These are phyloP conservation scores for Bipolaris victoriae DNA, from an alignment of 2,329 filamentous ascomycete genomes.

Conservation along the genomic window DNA sequence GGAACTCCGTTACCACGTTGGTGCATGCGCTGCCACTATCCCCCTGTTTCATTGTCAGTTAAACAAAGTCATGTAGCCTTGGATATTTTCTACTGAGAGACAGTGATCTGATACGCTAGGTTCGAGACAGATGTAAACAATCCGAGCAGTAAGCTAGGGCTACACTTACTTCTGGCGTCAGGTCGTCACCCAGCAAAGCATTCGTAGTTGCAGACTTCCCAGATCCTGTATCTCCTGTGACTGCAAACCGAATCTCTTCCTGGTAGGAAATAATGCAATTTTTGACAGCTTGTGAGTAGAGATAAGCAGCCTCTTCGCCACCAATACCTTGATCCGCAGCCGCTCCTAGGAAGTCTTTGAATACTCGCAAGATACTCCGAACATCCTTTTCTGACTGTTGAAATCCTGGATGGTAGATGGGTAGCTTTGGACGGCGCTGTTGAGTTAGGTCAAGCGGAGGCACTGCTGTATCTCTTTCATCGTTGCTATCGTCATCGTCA, in stretches of 20 bases:
- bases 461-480: conserved; percentile 4
- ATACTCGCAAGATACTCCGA: not conserved
- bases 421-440: conserved; percentile 16
- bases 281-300: conserved; percentile 8
- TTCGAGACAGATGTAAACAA: too few relatives aligned
- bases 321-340: not conserved
- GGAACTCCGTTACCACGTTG: conserved; percentile 20
- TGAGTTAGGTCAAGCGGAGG: conserved; percentile 14
- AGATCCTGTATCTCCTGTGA: conserved; percentile 25
- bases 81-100: too few relatives aligned
- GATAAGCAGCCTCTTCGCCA: conserved; percentile 11
- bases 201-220: conserved; percentile 29
- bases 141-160: not conserved
- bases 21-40: conserved; percentile 15
- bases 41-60: conserved; percentile 6
- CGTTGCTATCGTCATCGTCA: not conserved
- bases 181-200: conserved; percentile 19
- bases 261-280: conserved; percentile 3
- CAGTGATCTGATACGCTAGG: too few relatives aligned
- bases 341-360: conserved; percentile 1
- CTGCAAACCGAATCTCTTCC: conserved; percentile 10
- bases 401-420: conserved; percentile 26
- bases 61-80: too few relatives aligned
- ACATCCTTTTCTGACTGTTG: not conserved
- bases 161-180: conserved; percentile 18